Evolutionary conservation across 495 filamentous ascomycete species (phyloP), one percentile per base, ranked within the genome.

Genomic region (Aspergillus sparsus): DNA sequence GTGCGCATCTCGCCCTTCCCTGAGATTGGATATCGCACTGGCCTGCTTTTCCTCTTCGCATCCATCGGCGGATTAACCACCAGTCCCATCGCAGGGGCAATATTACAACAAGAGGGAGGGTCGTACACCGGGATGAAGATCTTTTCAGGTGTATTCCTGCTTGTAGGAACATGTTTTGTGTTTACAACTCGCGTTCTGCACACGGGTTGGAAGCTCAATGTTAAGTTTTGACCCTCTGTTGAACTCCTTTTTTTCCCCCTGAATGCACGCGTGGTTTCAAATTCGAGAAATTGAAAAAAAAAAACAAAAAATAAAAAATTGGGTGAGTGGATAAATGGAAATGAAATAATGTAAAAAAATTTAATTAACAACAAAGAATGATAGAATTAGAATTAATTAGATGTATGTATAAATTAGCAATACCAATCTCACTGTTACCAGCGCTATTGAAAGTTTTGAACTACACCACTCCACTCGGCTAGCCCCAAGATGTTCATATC

Each of bases 21-120:
- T 7, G 65, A 69, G 21, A 63, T 73, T 12, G 72, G 72, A 0
- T 65, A 66, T 15, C 64, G 72, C 10, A 67, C 53, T 3, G 72
- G 72, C 0, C 37, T 68, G 10, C 10, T 66, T 0, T 64, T 68
- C 31, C 27, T 68, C 13, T 63, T 65, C 12, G 59, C 62, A 2
- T 62, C 66, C 2, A 37, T 74, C 13, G 64, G 58, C 18, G 67
- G 79, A 0, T 69, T 91, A 53, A 85, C 81, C 0, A 85, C 84
- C 7, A 82, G 76, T 37, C 89, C 89, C 2, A 89, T 92, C 66
- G 87, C 80, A 10, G 88, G 89, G 5, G 67, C 67, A 0, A 68
- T 77, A 16, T 53, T 72, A 7, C 27, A 47, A 9, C 27, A 47
- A 8, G 49, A 62, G 15, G 27, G 47, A n/a, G 69, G 65, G 11